Evolutionary conservation across 352 stramenopile species (phyloP).

Genomic region (Elongisporangium anandrum): DNA sequence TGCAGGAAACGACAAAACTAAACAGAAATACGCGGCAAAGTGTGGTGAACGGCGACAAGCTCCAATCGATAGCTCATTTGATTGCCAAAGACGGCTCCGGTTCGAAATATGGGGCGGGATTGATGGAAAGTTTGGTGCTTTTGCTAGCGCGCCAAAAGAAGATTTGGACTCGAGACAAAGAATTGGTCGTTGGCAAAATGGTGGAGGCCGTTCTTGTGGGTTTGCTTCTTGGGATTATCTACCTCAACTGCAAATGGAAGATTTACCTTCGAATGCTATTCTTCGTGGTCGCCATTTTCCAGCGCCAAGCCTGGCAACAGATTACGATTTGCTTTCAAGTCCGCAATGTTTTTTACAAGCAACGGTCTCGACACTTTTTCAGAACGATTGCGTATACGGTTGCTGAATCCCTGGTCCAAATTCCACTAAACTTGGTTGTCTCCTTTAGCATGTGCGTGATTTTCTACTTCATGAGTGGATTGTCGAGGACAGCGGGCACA

Average conservation of each 20-base stretch:
- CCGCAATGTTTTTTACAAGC: constrained; percentile 70
- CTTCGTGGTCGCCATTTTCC: constrained; percentile 18
- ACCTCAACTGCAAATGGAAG: constrained; percentile 32
- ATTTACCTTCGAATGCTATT: constrained; percentile 33
- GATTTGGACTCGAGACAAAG: constrained; percentile 17
- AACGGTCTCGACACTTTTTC: constrained; percentile 66
- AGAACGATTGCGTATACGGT: constrained; percentile 48
- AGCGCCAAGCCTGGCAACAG: constrained; percentile 26
- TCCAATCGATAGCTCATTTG: constrained; percentile 7
- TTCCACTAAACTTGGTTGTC: constrained; percentile 36
- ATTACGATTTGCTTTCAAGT: constrained; percentile 32
- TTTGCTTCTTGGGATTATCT: constrained; percentile 36
- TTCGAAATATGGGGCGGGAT: constrained; percentile 9
- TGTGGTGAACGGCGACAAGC: constrained; percentile 3
- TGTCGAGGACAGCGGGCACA: constrained; percentile 26
- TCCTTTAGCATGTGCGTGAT: constrained; percentile 69
- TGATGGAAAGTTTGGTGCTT: constrained; percentile 3
- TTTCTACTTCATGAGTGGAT: constrained; percentile 70
- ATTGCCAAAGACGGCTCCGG: constrained; percentile 2
- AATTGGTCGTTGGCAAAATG: constrained; percentile 21
- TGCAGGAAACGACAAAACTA: not conserved
- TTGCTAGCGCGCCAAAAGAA: constrained; percentile 18
- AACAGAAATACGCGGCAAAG: not conserved
- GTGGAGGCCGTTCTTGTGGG: constrained; percentile 44
- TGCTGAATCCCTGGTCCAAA: constrained; percentile 19